These are phyloP conservation scores for Kwoniella shandongensis DNA, from an alignment of 768 basidiomycete species.

Conservation along the genomic window DNA sequence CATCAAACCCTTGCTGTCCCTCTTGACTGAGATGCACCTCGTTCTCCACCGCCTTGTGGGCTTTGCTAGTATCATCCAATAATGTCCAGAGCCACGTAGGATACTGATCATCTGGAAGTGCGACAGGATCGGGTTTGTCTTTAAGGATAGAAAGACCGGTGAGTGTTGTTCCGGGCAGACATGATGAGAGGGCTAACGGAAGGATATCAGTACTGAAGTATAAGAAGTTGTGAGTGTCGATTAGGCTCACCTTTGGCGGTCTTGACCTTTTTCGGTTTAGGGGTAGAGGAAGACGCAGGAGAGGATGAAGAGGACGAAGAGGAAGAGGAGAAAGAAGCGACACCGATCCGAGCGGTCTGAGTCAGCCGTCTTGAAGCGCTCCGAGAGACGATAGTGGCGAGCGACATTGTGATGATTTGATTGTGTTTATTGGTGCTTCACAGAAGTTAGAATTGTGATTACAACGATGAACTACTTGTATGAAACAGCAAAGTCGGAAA, in stretches of 20 bases:
- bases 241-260: slow-evolving; percentile 21
- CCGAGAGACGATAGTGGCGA: neutral
- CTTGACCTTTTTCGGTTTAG: slow-evolving; percentile 14
- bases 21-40: slow-evolving; percentile 13
- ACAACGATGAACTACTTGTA: too few relatives aligned
- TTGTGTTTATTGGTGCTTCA: neutral
- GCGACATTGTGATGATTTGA: neutral
- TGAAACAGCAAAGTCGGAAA: slow-evolving; percentile 1
- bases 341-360: neutral
- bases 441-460: too few relatives aligned
- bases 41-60: slow-evolving; percentile 20
- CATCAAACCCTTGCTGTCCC: slow-evolving; percentile 29
- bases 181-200: slow-evolving; percentile 41
- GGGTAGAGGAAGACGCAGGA: slow-evolving; percentile 10
- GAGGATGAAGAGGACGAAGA: slow-evolving; percentile 12
- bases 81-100: slow-evolving; percentile 87
- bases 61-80: slow-evolving; percentile 54
- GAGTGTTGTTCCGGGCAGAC: slow-evolving; percentile 67
- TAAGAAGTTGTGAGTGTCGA: too few relatives aligned
- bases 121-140: slow-evolving; percentile 72
- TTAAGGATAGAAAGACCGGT: slow-evolving; percentile 80
- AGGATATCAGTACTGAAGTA: too few relatives aligned
- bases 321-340: slow-evolving; percentile 11
- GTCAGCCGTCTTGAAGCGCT: neutral
- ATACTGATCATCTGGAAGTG: slow-evolving; percentile 77